Percentiles rank a stretch among this genome's conserved stretches.
Evolutionary conservation across 2,329 filamentous ascomycete genomes (phyloP).

Genomic region (Dothideomycetidae sp.): DNA sequence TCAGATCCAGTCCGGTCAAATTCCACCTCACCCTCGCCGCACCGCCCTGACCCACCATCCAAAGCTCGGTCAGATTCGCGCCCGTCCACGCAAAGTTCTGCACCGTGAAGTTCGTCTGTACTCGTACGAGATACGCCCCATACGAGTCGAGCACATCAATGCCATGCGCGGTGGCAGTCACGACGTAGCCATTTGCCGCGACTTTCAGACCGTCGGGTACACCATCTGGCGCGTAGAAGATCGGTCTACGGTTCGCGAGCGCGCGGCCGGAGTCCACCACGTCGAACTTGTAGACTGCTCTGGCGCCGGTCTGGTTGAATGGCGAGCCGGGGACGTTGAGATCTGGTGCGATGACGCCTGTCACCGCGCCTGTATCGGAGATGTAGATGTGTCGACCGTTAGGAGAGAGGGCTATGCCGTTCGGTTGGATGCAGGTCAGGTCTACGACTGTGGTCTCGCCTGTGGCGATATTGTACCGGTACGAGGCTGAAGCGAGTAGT

Average conservation of each 20-base stretch:
- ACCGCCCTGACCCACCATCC: constrained; percentile 28
- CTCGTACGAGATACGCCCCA: constrained; percentile 25
- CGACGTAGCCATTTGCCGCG: constrained; percentile 27
- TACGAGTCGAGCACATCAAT: constrained; percentile 28
- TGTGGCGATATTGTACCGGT: constrained; percentile 30
- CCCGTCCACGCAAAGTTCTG: constrained; percentile 33
- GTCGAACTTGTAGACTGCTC: constrained; percentile 29
- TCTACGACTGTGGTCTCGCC: constrained; percentile 29
- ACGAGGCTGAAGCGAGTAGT: constrained; percentile 22
- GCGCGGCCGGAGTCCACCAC: constrained; percentile 22
- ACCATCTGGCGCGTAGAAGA: constrained; percentile 27
- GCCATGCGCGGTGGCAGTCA: constrained; percentile 27
- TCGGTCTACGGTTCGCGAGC: constrained; percentile 26
- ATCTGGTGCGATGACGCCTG: constrained; percentile 15
- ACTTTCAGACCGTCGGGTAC: constrained; percentile 32
- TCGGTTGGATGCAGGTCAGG: constrained; percentile 28
- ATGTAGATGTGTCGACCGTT: constrained; percentile 33
- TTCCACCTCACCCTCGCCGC: constrained; percentile 27
- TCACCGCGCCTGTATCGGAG: constrained; percentile 26
- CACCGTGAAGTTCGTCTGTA: constrained; percentile 32
- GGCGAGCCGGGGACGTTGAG: constrained; percentile 17
- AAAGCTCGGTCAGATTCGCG: constrained; percentile 25
- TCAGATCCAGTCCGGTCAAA: constrained; percentile 21
- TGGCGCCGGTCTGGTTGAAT: constrained; percentile 21
- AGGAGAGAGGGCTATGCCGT: constrained; percentile 33